Conservation (phyloP, 2,329 filamentous ascomycete genomes). For the Penicillium concentricum region DNA sequence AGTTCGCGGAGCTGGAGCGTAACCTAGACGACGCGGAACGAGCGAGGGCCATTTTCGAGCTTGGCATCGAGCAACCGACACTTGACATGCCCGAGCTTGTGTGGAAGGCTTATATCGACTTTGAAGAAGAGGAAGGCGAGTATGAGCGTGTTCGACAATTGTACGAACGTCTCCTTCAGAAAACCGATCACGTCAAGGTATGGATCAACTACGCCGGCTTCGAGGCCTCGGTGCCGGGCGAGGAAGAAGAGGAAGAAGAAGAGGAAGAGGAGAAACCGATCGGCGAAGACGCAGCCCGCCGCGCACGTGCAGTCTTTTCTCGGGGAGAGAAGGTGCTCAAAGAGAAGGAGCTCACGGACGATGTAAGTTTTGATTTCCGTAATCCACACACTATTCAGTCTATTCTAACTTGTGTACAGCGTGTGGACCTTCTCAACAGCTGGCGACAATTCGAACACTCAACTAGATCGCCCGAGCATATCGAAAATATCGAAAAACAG, state of each 20-base stretch:
- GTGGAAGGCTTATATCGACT: conserved; percentile 98
- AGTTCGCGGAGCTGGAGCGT: conserved; percentile 89
- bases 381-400: background rate
- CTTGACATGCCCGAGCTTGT: conserved; percentile 97
- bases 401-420: conserved; percentile 46
- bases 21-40: conserved; percentile 87
- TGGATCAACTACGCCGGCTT: conserved; percentile 99
- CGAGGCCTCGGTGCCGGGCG: conserved; percentile 88
- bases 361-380: conserved; percentile 49
- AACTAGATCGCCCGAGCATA: conserved; percentile 72
- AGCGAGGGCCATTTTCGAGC: conserved; percentile 84
- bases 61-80: conserved; percentile 76
- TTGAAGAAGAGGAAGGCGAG: conserved; percentile 93
- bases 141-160: conserved; percentile 77
- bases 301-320: conserved; percentile 80
- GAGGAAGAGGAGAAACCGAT: conserved; percentile 61
- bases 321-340: conserved; percentile 84
- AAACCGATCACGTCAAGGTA: conserved; percentile 98
- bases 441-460: conserved; percentile 91
- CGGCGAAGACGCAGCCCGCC: conserved; percentile 77
- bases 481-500: conserved; percentile 81
- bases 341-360: conserved; percentile 85
- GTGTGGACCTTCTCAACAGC: conserved; percentile 85
- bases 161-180: conserved; percentile 87
- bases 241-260: conserved; percentile 57